These are phyloP conservation scores for Leonotis leonurus DNA, from an alignment of 257 asterid species.

Conservation along the genomic window DNA sequence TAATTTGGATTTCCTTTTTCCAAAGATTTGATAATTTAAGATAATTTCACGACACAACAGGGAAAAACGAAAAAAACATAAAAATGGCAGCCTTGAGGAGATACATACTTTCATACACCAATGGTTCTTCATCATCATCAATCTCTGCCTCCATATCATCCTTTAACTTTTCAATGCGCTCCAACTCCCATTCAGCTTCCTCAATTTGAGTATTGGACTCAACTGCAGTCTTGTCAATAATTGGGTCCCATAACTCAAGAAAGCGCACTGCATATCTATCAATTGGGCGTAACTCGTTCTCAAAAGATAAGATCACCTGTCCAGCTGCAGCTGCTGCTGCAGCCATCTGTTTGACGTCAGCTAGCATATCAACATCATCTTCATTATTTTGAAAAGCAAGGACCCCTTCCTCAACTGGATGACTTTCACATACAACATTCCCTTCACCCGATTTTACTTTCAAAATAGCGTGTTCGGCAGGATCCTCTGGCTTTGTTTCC, in stretches of 20 bases:
- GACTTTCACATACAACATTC: conserved; percentile 28
- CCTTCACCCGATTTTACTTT: conserved; percentile 36
- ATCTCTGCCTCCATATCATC: conserved; percentile 99
- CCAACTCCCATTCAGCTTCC: conserved; percentile 96
- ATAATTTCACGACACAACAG: not conserved
- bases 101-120: conserved; percentile 85
- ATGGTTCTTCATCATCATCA: conserved; percentile 97
- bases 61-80: not conserved
- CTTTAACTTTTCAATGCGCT: conserved; percentile 89
- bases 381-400: conserved; percentile 49
- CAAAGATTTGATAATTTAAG: not conserved
- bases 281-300: conserved; percentile 87
- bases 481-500: conserved; percentile 63
- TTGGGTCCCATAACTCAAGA: conserved; percentile 93
- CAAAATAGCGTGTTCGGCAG: conserved; percentile 40
- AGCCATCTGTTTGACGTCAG: conserved; percentile 96
- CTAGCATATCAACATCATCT: conserved; percentile 88
- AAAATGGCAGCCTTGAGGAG: conserved; percentile 2
- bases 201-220: conserved; percentile 53
- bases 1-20: too few relatives aligned
- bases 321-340: conserved; percentile 96
- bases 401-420: conserved; percentile 46
- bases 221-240: conserved; percentile 63
- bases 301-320: conserved; percentile 72
- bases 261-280: conserved; percentile 86